These are phyloP conservation scores for Phoma sp. DNA, from an alignment of 2,329 filamentous ascomycete genomes.

Conservation along the genomic window DNA sequence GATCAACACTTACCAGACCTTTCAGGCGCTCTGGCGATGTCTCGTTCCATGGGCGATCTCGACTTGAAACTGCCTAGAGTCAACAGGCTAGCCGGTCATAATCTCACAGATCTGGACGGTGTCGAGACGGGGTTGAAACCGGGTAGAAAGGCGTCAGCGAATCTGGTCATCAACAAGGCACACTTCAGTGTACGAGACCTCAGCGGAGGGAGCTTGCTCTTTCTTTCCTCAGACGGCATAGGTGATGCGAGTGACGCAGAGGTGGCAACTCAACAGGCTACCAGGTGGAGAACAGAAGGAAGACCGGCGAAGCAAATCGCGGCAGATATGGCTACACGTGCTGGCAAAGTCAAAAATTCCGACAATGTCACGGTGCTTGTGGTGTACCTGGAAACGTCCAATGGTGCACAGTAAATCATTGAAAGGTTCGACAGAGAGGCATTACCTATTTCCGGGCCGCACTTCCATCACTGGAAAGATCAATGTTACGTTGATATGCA, in stretches of 20 bases:
- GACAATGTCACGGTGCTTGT: slow-evolving; percentile 35
- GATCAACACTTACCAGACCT: neutral
- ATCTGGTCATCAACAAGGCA: slow-evolving; percentile 34
- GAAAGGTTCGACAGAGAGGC: neutral
- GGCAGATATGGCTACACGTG: slow-evolving; percentile 21
- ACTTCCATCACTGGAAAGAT: neutral
- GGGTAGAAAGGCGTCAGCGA: slow-evolving; percentile 25
- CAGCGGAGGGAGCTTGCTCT: slow-evolving; percentile 25
- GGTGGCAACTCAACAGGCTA: slow-evolving; percentile 24
- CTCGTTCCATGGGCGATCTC: slow-evolving; percentile 30
- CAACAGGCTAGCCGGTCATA: slow-evolving; percentile 33
- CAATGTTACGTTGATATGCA: neutral
- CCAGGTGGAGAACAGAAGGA: slow-evolving; percentile 23
- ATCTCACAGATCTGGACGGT: slow-evolving; percentile 31
- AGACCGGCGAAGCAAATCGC: slow-evolving; percentile 26
- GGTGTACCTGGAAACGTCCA: slow-evolving; percentile 14
- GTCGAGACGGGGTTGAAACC: slow-evolving; percentile 33
- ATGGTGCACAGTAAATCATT: neutral
- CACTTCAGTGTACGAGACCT: slow-evolving; percentile 27
- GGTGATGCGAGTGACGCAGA: slow-evolving; percentile 27
- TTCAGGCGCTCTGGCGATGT: slow-evolving; percentile 33
- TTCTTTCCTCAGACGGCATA: slow-evolving; percentile 33
- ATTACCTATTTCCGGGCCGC: neutral
- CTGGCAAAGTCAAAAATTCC: slow-evolving; percentile 21
- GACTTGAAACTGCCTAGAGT: slow-evolving; percentile 34